Evolutionary conservation across 768 basidiomycete species (phyloP).

Genomic region (Collybia nuda): DNA sequence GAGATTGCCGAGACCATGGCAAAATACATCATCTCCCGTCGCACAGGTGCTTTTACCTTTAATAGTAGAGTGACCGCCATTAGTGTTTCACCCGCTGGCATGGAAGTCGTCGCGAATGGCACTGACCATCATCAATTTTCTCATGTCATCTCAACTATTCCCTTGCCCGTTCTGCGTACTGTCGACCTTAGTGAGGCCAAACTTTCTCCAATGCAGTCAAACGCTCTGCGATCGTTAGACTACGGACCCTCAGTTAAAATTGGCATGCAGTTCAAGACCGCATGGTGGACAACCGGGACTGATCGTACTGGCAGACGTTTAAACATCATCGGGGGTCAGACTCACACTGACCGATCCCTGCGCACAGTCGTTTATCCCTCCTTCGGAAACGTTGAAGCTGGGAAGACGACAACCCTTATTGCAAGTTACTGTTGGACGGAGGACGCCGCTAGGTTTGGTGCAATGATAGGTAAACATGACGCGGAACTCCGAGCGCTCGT

Average conservation of each 20-base stretch:
- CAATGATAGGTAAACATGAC: constrained; percentile 27
- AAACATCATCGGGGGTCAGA: constrained; percentile 33
- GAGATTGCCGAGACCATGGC: too few relatives aligned
- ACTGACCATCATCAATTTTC: constrained; percentile 5
- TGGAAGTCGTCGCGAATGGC: constrained; percentile 2
- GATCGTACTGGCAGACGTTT: constrained; percentile 5
- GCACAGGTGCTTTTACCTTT: not conserved
- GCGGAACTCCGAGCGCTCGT: too few relatives aligned
- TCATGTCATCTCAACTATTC: constrained; percentile 31
- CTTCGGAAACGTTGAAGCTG: constrained; percentile 23
- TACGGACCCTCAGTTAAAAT: constrained; percentile 34
- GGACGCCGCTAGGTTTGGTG: constrained; percentile 35
- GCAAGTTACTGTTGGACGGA: constrained; percentile 40
- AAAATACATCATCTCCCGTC: too few relatives aligned
- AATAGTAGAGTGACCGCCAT: not conserved
- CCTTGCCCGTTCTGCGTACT: constrained; percentile 26
- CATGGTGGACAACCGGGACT: constrained; percentile 33
- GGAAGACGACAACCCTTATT: constrained; percentile 28
- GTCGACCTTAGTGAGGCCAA: constrained; percentile 21
- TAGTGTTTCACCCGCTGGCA: not conserved
- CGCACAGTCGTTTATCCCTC: constrained; percentile 45
- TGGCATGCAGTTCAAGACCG: constrained; percentile 31
- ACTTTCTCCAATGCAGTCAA: constrained; percentile 27
- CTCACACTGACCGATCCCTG: constrained; percentile 40
- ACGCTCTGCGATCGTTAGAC: constrained; percentile 27